Evolutionary conservation across 768 basidiomycete genomes (phyloP), one percentile per base, ranked within the genome.

Genomic region (Termitomyces sp.): DNA sequence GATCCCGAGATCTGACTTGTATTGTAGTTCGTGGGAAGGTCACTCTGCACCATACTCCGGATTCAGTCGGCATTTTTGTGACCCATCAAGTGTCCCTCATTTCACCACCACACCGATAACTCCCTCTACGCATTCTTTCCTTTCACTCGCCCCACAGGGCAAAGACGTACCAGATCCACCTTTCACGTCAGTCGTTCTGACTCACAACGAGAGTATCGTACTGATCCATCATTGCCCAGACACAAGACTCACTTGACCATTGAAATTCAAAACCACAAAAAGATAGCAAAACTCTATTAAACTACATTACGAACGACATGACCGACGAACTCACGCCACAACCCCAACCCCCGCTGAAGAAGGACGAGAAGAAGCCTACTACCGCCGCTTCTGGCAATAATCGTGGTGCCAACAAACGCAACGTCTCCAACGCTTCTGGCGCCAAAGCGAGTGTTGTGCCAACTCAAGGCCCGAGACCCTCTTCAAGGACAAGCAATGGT

Each of bases 121-220:
- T 69, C 74, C 70, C 70, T 25, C 70, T 71, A 73, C 71, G 77
- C 82, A 79, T 76, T 82, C 82, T 70, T 81, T 83, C 79, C 72
- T 73, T 86, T 81, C 90, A 92, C 89, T 86, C 79, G 91, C 91
- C 91, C 91, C 79, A 82, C 91, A 89, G 89, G 91, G 91, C 89
- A 91, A 86, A 89, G 84, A 84, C 68, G 57, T 65, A 61, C 65
- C 54, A 61, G 52, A 62, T 54, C 50, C 59, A 63, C 48, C 67
- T 57, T 68, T 59, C 65, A 64, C 53, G 62, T 66, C 48, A 59
- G 59, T 60, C 47, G 5, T 36, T 51, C 37, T 59, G 7, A 37
- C 31, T 50, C 9, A 8, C 29, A 36, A 37, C 48, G 47, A 43
- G 54, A 51, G 55, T 45, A 17, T 38, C 5, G 8, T 52, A 69